These are phyloP conservation scores for Aspergillus pseudonomiae DNA, from an alignment of 2,329 filamentous ascomycete genomes.

Conservation along the genomic window DNA sequence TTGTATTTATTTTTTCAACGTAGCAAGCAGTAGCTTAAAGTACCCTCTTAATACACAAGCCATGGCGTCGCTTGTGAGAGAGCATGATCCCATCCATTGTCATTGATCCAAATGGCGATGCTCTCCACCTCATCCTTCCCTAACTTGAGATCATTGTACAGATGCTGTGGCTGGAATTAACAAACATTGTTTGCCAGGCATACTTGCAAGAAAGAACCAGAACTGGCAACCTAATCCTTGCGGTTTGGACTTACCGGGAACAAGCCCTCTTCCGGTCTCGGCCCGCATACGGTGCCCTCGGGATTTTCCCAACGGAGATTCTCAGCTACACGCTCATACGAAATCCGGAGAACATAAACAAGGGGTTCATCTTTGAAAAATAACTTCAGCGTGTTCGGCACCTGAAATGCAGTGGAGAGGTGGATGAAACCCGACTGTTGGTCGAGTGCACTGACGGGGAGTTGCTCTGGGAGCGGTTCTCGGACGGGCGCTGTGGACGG, in stretches of 20 bases:
- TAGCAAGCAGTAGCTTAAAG: not conserved
- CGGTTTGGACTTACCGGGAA: slow-evolving; percentile 38
- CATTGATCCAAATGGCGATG: slow-evolving; percentile 41
- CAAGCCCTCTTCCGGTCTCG: slow-evolving; percentile 41
- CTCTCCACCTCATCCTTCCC: slow-evolving; percentile 43
- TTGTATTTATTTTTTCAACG: not conserved
- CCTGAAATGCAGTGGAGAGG: slow-evolving; percentile 41
- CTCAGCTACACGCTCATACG: slow-evolving; percentile 31
- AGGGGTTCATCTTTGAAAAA: slow-evolving; percentile 43
- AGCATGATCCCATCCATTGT: slow-evolving; percentile 41
- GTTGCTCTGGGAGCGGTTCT: slow-evolving; percentile 39
- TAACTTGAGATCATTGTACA: slow-evolving; percentile 43
- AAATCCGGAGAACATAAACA: slow-evolving; percentile 42
- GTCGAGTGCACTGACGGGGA: slow-evolving; percentile 43
- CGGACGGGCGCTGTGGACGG: slow-evolving; percentile 38
- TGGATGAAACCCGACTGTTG: slow-evolving; percentile 41
- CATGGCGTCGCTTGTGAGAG: slow-evolving; percentile 37
- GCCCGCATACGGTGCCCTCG: slow-evolving; percentile 39
- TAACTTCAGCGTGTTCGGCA: slow-evolving; percentile 41
- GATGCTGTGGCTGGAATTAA: slow-evolving; percentile 29
- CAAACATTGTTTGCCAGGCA: not conserved
- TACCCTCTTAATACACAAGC: slow-evolving; percentile 35
- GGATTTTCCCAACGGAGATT: slow-evolving; percentile 43
- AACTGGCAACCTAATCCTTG: not conserved
- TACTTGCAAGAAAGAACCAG: not conserved